A percentile compares a stretch with the other conserved stretches of the same genome.
These are phyloP conservation scores for Hygrophorus russula DNA, from an alignment of 768 basidiomycete species.

Conservation along the genomic window DNA sequence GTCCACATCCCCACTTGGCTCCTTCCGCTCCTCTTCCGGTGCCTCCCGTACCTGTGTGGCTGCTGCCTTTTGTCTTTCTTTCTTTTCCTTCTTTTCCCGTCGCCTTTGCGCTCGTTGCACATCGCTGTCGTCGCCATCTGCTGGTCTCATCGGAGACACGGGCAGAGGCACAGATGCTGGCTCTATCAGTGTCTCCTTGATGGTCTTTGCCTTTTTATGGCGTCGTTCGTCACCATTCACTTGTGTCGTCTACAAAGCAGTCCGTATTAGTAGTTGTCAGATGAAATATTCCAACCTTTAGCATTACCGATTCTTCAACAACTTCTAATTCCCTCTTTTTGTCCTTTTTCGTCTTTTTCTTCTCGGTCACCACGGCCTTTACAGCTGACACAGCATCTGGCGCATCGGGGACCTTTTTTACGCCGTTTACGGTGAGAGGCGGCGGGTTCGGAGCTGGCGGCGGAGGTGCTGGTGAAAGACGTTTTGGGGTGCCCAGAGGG, in stretches of 20 bases:
- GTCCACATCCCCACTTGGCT: slow-evolving; percentile 13
- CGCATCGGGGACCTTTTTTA: slow-evolving; percentile 6
- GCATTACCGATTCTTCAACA: slow-evolving; percentile 18
- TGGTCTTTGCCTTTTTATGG: slow-evolving; percentile 21
- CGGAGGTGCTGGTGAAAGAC: slow-evolving; percentile 21
- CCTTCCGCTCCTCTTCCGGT: slow-evolving; percentile 10
- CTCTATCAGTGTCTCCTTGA: slow-evolving; percentile 8
- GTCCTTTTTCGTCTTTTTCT: slow-evolving; percentile 24
- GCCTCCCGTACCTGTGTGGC: slow-evolving; percentile 6
- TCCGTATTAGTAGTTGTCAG: background rate
- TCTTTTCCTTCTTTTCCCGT: slow-evolving; percentile 17
- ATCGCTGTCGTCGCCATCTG: slow-evolving; percentile 11
- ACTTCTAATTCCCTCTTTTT: slow-evolving; percentile 23
- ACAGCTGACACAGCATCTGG: slow-evolving; percentile 4
- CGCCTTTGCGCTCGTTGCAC: slow-evolving; percentile 4
- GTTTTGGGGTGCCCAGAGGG: slow-evolving; percentile 54
- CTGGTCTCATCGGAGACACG: slow-evolving; percentile 3
- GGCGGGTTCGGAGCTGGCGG: slow-evolving; percentile 8
- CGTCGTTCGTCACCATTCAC: slow-evolving; percentile 7
- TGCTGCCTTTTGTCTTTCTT: slow-evolving; percentile 17
- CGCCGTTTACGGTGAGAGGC: slow-evolving; percentile 4
- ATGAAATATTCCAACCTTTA: background rate
- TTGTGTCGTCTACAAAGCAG: background rate
- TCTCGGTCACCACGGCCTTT: slow-evolving; percentile 11
- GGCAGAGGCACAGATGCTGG: slow-evolving; percentile 7